Evolutionary conservation across 352 stramenopile genomes (phyloP).

Genomic region (Globisporangium takayamanum): DNA sequence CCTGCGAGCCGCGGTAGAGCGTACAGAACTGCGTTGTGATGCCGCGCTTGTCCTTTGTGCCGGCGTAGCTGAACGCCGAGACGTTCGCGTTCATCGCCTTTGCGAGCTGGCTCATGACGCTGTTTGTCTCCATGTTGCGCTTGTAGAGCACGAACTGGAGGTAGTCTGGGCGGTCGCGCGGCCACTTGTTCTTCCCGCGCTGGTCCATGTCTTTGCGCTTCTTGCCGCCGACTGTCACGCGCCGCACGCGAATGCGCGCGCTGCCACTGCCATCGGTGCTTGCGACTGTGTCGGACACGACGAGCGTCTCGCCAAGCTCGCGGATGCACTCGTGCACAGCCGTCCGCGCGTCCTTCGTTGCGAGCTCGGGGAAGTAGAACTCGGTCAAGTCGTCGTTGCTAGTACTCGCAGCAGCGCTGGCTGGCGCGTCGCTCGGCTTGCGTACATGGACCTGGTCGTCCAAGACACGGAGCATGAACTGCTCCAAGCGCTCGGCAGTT

Average conservation of each 20-base stretch:
- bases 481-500: slow-evolving; percentile 22
- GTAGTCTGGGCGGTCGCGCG: slow-evolving; percentile 79
- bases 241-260: slow-evolving; percentile 67
- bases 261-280: slow-evolving; percentile 23
- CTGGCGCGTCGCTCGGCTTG: background rate
- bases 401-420: too few relatives aligned
- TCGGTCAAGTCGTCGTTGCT: slow-evolving; percentile 15
- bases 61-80: slow-evolving; percentile 87
- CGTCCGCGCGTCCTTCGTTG: slow-evolving; percentile 81
- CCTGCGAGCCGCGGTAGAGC: slow-evolving; percentile 65
- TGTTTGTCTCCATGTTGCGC: slow-evolving; percentile 93
- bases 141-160: slow-evolving; percentile 96
- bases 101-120: slow-evolving; percentile 72
- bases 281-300: slow-evolving; percentile 83
- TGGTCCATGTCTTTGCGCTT: slow-evolving; percentile 83
- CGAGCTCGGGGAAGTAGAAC: slow-evolving; percentile 73
- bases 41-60: slow-evolving; percentile 96
- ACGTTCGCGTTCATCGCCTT: slow-evolving; percentile 59
- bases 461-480: slow-evolving; percentile 42
- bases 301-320: slow-evolving; percentile 44
- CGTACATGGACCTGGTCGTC: slow-evolving; percentile 20
- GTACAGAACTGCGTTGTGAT: slow-evolving; percentile 96
- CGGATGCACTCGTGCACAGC: slow-evolving; percentile 83
- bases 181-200: slow-evolving; percentile 39
- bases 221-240: slow-evolving; percentile 76